Conservation (phyloP, 495 filamentous ascomycete species). For the Aspergillus heteromorphus region DNA sequence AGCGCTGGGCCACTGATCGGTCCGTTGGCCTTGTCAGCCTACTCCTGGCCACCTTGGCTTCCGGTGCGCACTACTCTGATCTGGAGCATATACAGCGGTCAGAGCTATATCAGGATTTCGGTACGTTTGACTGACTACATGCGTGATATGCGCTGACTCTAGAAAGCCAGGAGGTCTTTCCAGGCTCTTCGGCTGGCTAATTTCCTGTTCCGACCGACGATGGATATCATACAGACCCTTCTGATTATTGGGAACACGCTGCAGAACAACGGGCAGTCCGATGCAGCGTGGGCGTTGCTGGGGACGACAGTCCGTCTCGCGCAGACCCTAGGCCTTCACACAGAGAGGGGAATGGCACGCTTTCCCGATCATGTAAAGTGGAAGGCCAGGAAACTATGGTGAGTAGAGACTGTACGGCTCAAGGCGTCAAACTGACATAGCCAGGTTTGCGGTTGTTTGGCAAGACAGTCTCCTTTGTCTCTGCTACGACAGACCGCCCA, state of each 20-base stretch:
- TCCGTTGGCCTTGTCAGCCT: constrained; percentile 36
- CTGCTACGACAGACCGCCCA: constrained; percentile 31
- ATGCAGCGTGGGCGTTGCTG: constrained; percentile 44
- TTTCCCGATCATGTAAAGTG: constrained; percentile 22
- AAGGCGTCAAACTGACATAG: neutral
- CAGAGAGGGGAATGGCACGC: constrained; percentile 19
- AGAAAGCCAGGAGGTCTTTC: constrained; percentile 29
- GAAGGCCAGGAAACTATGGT: constrained; percentile 27
- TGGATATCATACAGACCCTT: constrained; percentile 38
- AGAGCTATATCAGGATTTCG: constrained; percentile 27
- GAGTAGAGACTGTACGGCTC: neutral
- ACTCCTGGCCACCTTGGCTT: constrained; percentile 46
- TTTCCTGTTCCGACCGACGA: constrained; percentile 41
- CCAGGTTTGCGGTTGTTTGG: constrained; percentile 31
- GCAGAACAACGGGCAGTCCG: constrained; percentile 44
- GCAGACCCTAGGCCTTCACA: constrained; percentile 41
- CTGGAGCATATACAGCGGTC: constrained; percentile 28
- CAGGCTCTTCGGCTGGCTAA: constrained; percentile 40
- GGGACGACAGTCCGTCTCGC: constrained; percentile 41
- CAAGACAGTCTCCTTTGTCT: constrained; percentile 34
- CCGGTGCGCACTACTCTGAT: constrained; percentile 48
- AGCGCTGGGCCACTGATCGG: constrained; percentile 25
- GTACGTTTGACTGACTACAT: constrained; percentile 7
- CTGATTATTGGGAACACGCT: constrained; percentile 44
- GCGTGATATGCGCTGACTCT: neutral